Percentiles rank a stretch among this genome's conserved stretches.
Evolutionary conservation across 1,284 basidiomycete species (phyloP).

Genomic region (Cutaneotrichosporon spelunceum): DNA sequence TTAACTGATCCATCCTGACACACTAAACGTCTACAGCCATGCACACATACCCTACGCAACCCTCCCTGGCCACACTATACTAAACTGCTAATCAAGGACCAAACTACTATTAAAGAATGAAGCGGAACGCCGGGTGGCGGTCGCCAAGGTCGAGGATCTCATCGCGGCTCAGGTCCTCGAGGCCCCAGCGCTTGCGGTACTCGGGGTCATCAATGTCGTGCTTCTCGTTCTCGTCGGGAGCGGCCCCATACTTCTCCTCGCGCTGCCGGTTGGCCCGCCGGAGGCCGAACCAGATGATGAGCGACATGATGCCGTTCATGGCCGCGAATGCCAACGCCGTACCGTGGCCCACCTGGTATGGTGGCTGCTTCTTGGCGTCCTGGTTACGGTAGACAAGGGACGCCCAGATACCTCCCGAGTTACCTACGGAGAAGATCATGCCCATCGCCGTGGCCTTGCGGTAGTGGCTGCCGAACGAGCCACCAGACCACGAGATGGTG

Average conservation of each 20-base stretch:
- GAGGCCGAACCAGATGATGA: slow-evolving; percentile 44
- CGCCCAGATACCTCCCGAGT: slow-evolving; percentile 53
- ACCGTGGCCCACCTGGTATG: slow-evolving; percentile 48
- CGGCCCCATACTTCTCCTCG: slow-evolving; percentile 45
- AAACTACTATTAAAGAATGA: slow-evolving; percentile 30
- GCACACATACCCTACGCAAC: background rate
- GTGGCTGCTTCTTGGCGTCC: slow-evolving; percentile 32
- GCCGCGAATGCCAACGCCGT: slow-evolving; percentile 47
- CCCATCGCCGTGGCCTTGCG: slow-evolving; percentile 53
- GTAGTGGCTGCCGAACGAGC: slow-evolving; percentile 51
- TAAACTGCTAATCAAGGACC: background rate
- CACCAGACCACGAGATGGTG: slow-evolving; percentile 53
- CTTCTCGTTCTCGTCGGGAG: slow-evolving; percentile 61
- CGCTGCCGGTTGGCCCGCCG: slow-evolving; percentile 48
- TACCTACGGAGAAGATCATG: slow-evolving; percentile 54
- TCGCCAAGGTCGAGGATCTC: slow-evolving; percentile 54
- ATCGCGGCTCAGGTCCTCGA: slow-evolving; percentile 47
- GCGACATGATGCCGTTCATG: slow-evolving; percentile 41
- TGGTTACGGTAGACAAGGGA: slow-evolving; percentile 49
- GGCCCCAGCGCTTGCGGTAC: slow-evolving; percentile 45
- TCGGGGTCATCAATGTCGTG: slow-evolving; percentile 50
- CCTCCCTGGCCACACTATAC: background rate
- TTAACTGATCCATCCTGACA: too few relatives aligned
- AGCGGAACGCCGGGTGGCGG: slow-evolving; percentile 47
- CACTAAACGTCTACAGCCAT: too few relatives aligned